Conservation (phyloP, 768 basidiomycete genomes). For the Pisolithus marmoratus region DNA sequence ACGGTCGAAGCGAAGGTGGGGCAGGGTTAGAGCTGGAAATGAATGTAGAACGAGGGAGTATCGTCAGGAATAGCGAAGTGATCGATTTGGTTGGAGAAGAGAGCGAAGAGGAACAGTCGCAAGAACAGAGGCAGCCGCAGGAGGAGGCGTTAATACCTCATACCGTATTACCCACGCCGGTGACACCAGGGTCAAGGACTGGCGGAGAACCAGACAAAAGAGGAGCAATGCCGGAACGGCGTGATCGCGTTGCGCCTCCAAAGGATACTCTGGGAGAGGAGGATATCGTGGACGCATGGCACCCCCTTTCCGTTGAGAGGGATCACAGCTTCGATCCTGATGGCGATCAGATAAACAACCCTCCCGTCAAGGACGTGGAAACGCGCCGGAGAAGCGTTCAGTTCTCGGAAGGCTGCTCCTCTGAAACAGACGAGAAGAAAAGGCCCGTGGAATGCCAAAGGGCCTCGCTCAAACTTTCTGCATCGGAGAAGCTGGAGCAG, state of each 20-base stretch:
- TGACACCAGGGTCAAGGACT: not conserved
- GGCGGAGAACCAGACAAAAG: constrained; percentile 1
- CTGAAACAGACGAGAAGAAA: constrained; percentile 22
- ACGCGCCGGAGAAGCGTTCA: not conserved
- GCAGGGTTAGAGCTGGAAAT: not conserved
- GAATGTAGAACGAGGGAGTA: not conserved
- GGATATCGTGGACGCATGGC: constrained; percentile 22
- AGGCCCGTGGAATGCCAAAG: constrained; percentile 17
- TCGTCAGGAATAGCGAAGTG: not conserved
- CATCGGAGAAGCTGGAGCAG: constrained; percentile 27
- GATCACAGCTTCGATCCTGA: not conserved
- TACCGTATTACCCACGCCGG: not conserved
- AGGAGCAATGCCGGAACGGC: not conserved
- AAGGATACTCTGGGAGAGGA: constrained; percentile 12
- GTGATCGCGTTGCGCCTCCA: not conserved
- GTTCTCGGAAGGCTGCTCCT: not conserved
- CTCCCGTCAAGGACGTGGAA: not conserved
- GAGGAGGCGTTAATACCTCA: not conserved
- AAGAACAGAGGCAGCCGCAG: not conserved
- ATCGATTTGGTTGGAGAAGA: constrained; percentile 1
- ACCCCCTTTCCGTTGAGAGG: constrained; percentile 15
- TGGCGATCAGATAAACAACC: not conserved
- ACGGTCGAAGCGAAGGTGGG: not conserved
- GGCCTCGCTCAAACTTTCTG: constrained; percentile 18
- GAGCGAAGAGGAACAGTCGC: not conserved